phyloP scores from a whole-genome alignment of 73 alveolate genomes.

The Paramecium octaurelia region DNA sequence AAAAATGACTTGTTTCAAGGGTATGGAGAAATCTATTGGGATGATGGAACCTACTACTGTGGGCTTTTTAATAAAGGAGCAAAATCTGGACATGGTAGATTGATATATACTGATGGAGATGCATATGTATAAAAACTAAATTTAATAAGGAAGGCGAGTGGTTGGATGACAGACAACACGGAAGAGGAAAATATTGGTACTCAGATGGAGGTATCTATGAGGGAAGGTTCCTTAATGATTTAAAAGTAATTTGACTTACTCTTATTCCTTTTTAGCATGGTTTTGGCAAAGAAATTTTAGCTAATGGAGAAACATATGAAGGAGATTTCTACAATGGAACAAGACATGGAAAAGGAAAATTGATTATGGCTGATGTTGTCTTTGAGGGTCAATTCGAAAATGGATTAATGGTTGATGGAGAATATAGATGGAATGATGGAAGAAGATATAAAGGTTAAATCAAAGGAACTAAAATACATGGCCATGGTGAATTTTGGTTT shows the following conservation, averaged over 20 bases:
- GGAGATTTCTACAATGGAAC: slow-evolving; percentile 73
- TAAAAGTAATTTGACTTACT: background rate
- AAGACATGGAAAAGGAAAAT: slow-evolving; percentile 80
- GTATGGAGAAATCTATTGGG: slow-evolving; percentile 66
- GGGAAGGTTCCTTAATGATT: background rate
- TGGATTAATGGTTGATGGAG: slow-evolving; percentile 60
- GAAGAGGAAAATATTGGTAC: slow-evolving; percentile 31
- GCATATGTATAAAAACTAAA: background rate
- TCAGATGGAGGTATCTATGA: background rate
- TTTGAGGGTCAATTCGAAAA: slow-evolving; percentile 78
- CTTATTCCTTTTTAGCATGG: background rate
- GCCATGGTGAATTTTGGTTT: slow-evolving; percentile 66
- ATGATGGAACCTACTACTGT: slow-evolving; percentile 69
- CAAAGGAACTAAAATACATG: slow-evolving; percentile 63
- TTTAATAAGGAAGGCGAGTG: slow-evolving; percentile 29
- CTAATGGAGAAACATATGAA: slow-evolving; percentile 55
- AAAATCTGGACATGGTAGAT: background rate
- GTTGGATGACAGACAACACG: background rate
- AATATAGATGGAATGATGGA: slow-evolving; percentile 52
- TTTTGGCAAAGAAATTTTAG: background rate
- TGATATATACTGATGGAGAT: background rate
- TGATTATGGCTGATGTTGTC: slow-evolving; percentile 70
- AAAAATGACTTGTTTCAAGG: slow-evolving; percentile 54
- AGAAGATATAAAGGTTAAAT: slow-evolving; percentile 62
- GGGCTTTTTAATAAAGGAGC: slow-evolving; percentile 55